Conservation (phyloP, 306 rosid genomes). For the Benincasa hispida region DNA sequence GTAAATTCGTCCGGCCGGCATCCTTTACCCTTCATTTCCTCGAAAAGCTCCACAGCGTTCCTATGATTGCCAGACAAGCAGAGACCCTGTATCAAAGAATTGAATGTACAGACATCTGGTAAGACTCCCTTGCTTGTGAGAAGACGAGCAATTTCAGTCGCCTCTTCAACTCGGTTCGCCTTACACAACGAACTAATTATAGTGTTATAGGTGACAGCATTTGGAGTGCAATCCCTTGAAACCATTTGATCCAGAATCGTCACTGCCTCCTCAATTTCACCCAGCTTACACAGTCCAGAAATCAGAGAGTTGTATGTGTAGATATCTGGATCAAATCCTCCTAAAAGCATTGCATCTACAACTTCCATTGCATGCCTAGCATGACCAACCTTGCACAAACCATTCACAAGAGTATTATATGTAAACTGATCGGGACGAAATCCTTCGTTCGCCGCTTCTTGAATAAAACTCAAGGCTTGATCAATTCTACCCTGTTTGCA, state of each 20-base stretch:
- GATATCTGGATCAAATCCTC: constrained; percentile 64
- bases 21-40: constrained; percentile 76
- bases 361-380: constrained; percentile 59
- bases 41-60: constrained; percentile 58
- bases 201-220: constrained; percentile 63
- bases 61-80: constrained; percentile 43
- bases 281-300: constrained; percentile 59
- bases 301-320: constrained; percentile 67
- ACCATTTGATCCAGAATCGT: constrained; percentile 65
- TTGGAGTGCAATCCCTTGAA: constrained; percentile 55
- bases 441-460: constrained; percentile 37
- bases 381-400: constrained; percentile 54
- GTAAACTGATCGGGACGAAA: constrained; percentile 63
- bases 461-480: constrained; percentile 55
- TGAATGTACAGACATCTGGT: constrained; percentile 84
- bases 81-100: constrained; percentile 72
- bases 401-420: constrained; percentile 64
- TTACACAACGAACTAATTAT: constrained; percentile 60
- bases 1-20: constrained; percentile 76
- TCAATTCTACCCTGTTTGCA: constrained; percentile 57
- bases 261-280: constrained; percentile 63
- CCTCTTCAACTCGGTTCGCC: constrained; percentile 67
- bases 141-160: constrained; percentile 46
- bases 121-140: constrained; percentile 58
- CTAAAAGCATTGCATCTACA: constrained; percentile 70